A percentile compares a stretch with the other conserved stretches of the same genome.
These are phyloP conservation scores for Phytopythium mirpurense DNA, from an alignment of 352 stramenopile species.

Conservation along the genomic window DNA sequence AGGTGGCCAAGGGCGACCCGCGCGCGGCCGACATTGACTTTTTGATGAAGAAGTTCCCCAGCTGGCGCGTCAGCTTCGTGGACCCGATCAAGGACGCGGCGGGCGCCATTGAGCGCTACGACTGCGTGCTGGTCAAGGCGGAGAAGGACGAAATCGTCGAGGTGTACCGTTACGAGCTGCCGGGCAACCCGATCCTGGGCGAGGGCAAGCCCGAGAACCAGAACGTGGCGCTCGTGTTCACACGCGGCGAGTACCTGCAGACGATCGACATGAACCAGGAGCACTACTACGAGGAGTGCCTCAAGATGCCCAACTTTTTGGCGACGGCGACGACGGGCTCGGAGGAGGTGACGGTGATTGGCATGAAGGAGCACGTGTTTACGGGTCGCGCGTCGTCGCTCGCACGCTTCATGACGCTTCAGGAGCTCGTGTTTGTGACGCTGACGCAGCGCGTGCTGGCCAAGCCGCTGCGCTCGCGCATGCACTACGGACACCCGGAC, in stretches of 20 bases:
- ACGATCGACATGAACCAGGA: constrained; percentile 92
- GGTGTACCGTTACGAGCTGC: constrained; percentile 84
- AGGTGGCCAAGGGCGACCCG: constrained; percentile 66
- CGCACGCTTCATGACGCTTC: constrained; percentile 83
- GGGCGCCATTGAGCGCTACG: constrained; percentile 41
- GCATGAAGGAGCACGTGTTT: constrained; percentile 89
- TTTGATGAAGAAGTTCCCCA: constrained; percentile 85
- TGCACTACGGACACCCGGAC: constrained; percentile 87
- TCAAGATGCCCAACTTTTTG: constrained; percentile 88
- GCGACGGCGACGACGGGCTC: constrained; percentile 46
- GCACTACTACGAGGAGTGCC: constrained; percentile 83
- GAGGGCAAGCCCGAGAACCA: constrained; percentile 89
- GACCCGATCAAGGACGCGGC: constrained; percentile 52
- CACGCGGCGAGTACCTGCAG: constrained; percentile 81
- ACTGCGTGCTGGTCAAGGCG: constrained; percentile 78
- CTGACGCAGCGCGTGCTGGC: constrained; percentile 81
- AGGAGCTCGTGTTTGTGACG: constrained; percentile 86
- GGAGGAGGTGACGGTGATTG: constrained; percentile 80
- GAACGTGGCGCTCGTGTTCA: constrained; percentile 85
- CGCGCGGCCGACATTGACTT: constrained; percentile 88
- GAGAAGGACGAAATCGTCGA: constrained; percentile 80
- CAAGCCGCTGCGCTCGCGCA: constrained; percentile 65
- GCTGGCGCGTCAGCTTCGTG: constrained; percentile 86
- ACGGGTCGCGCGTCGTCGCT: constrained; percentile 82
- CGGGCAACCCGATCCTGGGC: constrained; percentile 84